A percentile compares a stretch with the other conserved stretches of the same genome.
These are phyloP conservation scores for Beauveria scarabaeidicola DNA, from an alignment of 2,329 filamentous ascomycete species.

Conservation along the genomic window DNA sequence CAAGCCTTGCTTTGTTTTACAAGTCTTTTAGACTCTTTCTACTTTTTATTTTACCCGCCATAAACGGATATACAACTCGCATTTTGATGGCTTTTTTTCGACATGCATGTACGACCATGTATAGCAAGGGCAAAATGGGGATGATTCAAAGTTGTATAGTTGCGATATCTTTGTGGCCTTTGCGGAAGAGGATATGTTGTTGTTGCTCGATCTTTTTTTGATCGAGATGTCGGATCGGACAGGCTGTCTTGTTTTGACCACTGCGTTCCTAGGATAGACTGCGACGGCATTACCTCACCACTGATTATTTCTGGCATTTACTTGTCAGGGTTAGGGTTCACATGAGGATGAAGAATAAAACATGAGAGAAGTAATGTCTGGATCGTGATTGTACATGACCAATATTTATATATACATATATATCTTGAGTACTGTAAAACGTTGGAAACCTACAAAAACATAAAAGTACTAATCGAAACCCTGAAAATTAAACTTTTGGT, in stretches of 20 bases:
- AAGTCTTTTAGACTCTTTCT: not conserved
- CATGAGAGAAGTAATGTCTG: not conserved
- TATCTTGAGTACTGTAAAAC: not conserved
- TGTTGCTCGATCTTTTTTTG: not conserved
- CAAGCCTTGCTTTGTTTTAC: not conserved
- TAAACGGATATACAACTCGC: conserved; percentile 4
- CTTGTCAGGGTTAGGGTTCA: not conserved
- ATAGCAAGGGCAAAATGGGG: not conserved
- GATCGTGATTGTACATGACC: not conserved
- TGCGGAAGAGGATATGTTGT: not conserved
- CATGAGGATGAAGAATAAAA: not conserved
- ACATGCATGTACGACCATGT: not conserved
- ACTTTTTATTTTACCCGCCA: not conserved
- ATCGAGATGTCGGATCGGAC: not conserved
- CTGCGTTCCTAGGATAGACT: conserved; percentile 4
- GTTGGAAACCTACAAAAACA: not conserved
- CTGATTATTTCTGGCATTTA: not conserved
- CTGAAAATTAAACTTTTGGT: not conserved
- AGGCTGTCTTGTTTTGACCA: not conserved
- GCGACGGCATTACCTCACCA: not conserved
- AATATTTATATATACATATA: not conserved
- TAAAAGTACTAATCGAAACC: not conserved
- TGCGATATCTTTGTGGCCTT: not conserved
- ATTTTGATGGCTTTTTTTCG: not conserved
- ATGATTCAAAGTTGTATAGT: not conserved